Evolutionary conservation across 140 eudicot species (phyloP).

Genomic region (Flaveria floridana): DNA sequence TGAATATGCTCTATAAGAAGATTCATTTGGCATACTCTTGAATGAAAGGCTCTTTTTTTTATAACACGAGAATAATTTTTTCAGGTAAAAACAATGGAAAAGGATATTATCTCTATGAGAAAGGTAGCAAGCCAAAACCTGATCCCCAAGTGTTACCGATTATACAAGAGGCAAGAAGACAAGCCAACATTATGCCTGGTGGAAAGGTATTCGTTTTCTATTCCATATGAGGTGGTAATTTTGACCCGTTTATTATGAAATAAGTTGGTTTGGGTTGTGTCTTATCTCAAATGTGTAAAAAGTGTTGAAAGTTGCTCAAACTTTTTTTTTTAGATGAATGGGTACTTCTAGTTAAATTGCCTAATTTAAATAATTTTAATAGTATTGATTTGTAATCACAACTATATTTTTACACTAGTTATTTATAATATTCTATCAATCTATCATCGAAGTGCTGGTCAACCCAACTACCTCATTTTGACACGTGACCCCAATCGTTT

Average conservation of each 20-base stretch:
- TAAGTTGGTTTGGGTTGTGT: neutral
- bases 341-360: too few species aligned
- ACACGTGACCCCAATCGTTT: neutral
- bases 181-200: conserved; percentile 60
- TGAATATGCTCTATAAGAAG: neutral
- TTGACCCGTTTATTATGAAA: neutral
- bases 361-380: neutral
- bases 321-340: too few species aligned
- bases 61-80: conserved; percentile 25
- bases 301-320: neutral
- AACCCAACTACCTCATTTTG: neutral
- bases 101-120: conserved; percentile 81
- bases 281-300: neutral
- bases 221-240: neutral
- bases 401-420: neutral
- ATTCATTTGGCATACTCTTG: conserved; percentile 17
- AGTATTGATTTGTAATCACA: neutral
- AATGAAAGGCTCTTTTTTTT: conserved; percentile 10
- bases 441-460: too few species aligned
- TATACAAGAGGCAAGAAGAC: conserved; percentile 67
- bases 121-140: conserved; percentile 95
- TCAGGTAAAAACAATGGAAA: conserved; percentile 90
- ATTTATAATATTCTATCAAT: neutral
- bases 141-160: conserved; percentile 72
- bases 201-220: conserved; percentile 61